These are phyloP conservation scores for Hapsidospora chrysogenum DNA, from an alignment of 495 filamentous ascomycete species.

Conservation along the genomic window DNA sequence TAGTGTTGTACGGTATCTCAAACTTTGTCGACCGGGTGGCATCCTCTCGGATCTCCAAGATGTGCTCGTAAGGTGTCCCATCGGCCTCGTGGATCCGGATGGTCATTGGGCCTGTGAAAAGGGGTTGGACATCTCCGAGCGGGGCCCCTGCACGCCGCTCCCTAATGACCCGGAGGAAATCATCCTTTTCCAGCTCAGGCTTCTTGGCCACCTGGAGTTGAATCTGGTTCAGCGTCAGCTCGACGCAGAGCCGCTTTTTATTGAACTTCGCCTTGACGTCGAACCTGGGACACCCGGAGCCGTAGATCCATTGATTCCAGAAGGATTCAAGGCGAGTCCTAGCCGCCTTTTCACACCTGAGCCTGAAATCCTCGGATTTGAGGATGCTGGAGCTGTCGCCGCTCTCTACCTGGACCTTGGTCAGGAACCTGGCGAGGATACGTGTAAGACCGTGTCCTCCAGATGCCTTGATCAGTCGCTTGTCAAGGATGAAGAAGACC, in stretches of 20 bases:
- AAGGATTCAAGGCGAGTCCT: slow-evolving; percentile 73
- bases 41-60: slow-evolving; percentile 82
- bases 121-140: slow-evolving; percentile 48
- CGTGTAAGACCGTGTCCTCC: slow-evolving; percentile 69
- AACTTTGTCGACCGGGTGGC: slow-evolving; percentile 44
- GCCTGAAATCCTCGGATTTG: slow-evolving; percentile 56
- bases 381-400: slow-evolving; percentile 56
- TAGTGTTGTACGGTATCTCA: slow-evolving; percentile 96
- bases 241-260: slow-evolving; percentile 91
- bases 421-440: slow-evolving; percentile 65
- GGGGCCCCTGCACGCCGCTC: slow-evolving; percentile 59
- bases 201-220: slow-evolving; percentile 30
- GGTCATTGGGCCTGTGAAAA: slow-evolving; percentile 92
- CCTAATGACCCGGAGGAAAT: slow-evolving; percentile 69
- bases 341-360: slow-evolving; percentile 69
- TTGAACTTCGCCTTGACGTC: slow-evolving; percentile 79
- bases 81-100: slow-evolving; percentile 97
- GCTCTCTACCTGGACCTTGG: slow-evolving; percentile 59
- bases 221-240: slow-evolving; percentile 75
- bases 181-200: slow-evolving; percentile 36
- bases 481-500: slow-evolving; percentile 86
- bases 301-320: slow-evolving; percentile 84
- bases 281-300: slow-evolving; percentile 76
- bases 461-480: slow-evolving; percentile 70
- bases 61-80: slow-evolving; percentile 96